Evolutionary conservation across 1,139 yeast species (phyloP).

Genomic region (Pichia sp.): DNA sequence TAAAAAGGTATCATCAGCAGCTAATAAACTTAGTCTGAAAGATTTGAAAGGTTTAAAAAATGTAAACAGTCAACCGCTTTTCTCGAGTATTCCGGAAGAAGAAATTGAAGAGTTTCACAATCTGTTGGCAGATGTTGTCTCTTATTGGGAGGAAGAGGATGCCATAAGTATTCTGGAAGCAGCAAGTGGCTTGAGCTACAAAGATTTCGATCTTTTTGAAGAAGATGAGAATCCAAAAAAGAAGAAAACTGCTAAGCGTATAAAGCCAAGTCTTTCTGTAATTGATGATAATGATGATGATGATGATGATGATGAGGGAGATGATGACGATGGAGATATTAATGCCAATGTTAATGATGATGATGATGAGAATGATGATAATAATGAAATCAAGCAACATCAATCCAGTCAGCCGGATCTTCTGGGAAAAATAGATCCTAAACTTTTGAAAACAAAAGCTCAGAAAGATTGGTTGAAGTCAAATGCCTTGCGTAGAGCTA

Average conservation of each 20-base stretch:
- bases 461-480: conserved; percentile 22
- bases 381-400: conserved; percentile 1
- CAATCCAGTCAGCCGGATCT: conserved; percentile 14
- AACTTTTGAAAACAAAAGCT: conserved; percentile 13
- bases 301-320: background rate
- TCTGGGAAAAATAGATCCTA: conserved; percentile 13
- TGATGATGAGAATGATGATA: background rate
- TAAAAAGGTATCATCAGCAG: background rate
- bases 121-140: conserved; percentile 10
- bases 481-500: conserved; percentile 26
- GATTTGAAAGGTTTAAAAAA: background rate
- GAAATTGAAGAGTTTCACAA: conserved; percentile 3
- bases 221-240: background rate
- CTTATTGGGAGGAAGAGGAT: conserved; percentile 15
- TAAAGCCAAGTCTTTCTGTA: background rate
- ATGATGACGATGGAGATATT: background rate
- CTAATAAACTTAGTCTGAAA: background rate
- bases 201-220: conserved; percentile 6
- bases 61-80: background rate
- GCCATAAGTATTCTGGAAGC: conserved; percentile 9
- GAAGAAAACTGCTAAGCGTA: background rate
- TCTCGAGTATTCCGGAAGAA: conserved; percentile 1
- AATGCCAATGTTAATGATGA: too few species aligned
- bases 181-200: conserved; percentile 8
- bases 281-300: conserved; percentile 3